Base-by-base conservation (phyloP, 495 filamentous ascomycete genomes). In the Tuber magnatum region DNA sequence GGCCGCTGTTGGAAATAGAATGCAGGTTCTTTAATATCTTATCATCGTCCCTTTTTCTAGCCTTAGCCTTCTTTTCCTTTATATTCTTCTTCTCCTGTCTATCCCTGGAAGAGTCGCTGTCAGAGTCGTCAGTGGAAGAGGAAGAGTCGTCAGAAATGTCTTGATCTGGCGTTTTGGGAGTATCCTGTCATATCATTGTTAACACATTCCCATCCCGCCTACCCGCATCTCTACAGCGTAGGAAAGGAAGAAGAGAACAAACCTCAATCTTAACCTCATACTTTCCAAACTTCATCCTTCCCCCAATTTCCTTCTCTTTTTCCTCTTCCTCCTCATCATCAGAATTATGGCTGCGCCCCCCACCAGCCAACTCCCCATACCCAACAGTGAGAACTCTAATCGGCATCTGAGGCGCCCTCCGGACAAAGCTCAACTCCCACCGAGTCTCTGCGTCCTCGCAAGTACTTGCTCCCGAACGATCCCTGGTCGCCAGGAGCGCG, bases 381-480 rank as follows among this genome's bases (percentile, higher is more conserved):
- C 86, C 86, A 12, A 84, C 85, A 22, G 83, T 78, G 42, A 85
- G 80, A 22, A 88, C 83, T 40, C 75, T 78, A 41, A 85, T 73
- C 70, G 72, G 20, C 20, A 74, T 46, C 16, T 40, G 56, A 14
- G 41, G 28, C n/a, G 70, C 20, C 44, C 79, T 74, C 42, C 86
- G 83, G 61, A 84, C 83, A 75, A 86, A 86, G 75, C 86, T 88
- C 69, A 99, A 84, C 42, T 94, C 91, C 95, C 95, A 99, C 84
- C 91, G 89, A 14, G 92, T 91, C 84, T 98, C 95, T 39, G 92
- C 93, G 10, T 91, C 87, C 28, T 44, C 75, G 6, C 38, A 7
- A 9, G 71, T 41, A 16, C 70, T n/a, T 42, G 32, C 43, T 1
- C 14, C 65, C 20, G 32, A 72, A 22, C 75, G 75, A 42, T 79